These are phyloP conservation scores for Sphaerulina musiva DNA, from an alignment of 2,329 filamentous ascomycete genomes.

Conservation along the genomic window DNA sequence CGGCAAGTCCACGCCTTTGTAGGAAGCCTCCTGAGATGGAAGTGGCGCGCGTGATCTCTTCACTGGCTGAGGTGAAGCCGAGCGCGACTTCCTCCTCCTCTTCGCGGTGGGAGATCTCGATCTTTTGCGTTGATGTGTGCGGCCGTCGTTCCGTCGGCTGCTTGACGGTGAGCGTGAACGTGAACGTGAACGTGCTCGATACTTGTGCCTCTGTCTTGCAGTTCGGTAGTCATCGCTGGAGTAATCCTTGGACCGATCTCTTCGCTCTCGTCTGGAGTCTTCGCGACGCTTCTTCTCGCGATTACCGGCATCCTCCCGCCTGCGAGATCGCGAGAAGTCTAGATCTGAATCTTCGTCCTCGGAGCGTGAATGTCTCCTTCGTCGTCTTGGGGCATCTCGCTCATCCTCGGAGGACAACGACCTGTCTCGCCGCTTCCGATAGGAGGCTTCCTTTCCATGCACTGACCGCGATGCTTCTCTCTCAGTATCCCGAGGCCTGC, in stretches of 20 bases:
- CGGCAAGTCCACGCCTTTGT: constrained; percentile 28
- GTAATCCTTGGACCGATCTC: constrained; percentile 11
- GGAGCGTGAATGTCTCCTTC: constrained; percentile 6
- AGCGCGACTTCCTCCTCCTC: constrained; percentile 32
- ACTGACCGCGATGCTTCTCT: neutral
- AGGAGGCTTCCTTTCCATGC: neutral
- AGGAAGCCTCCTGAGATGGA: constrained; percentile 44
- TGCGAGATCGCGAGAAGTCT: constrained; percentile 6
- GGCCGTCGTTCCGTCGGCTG: constrained; percentile 17
- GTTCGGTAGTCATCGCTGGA: constrained; percentile 9
- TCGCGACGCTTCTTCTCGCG: constrained; percentile 1
- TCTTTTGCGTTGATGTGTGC: constrained; percentile 20
- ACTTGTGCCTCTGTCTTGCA: constrained; percentile 16
- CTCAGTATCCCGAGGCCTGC: neutral
- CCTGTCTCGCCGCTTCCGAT: constrained; percentile 8
- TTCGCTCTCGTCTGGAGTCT: constrained; percentile 10
- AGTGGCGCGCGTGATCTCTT: constrained; percentile 39
- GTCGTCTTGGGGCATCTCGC: neutral
- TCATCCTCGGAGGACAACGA: constrained; percentile 9
- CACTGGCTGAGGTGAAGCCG: constrained; percentile 41
- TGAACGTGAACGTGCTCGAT: constrained; percentile 23
- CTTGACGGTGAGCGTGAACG: constrained; percentile 21
- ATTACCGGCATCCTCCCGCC: constrained; percentile 6
- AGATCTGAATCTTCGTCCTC: neutral
- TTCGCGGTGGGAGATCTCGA: constrained; percentile 25